Evolutionary conservation across 352 stramenopile genomes (phyloP), one percentile per base, ranked within the genome.

Genomic region (Phytophthora citricola): DNA sequence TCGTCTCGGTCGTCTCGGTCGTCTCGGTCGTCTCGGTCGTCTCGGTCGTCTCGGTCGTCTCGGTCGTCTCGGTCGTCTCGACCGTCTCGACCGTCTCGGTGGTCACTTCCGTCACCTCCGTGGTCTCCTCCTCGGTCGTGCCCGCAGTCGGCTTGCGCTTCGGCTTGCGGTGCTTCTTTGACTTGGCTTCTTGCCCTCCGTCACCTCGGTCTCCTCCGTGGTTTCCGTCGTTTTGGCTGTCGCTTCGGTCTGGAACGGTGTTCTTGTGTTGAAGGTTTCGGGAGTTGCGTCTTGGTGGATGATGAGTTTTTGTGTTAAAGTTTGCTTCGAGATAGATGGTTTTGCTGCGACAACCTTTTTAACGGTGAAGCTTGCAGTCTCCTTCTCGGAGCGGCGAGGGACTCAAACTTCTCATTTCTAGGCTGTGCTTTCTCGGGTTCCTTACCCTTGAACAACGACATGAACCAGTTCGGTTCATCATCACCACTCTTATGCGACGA

Each of bases 111-210:
- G 52, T 59, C 36, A 36, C 50, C 27, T 51, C 53, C 38, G 24
- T 51, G 6, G 53, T 60, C 40, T 60, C 40, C 53, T 34, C 43
- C 39, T 43, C 39, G 38, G 40, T 51, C 52, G 41, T 41, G 40
- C 10, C 40, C n/a, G 39, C 27, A 40, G 49, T 57, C 49, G 51
- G 51, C 40, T 49, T 40, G 34, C 46, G 51, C 39, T 60, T 60
- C 53, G 53, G 53, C 53, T 52, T 60, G 53, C 41, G 53, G 53
- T 60, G 9, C 53, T 53, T 61, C 53, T 61, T 61, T 27, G 53
- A 61, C 53, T 61, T 61, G 53, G 53, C 53, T 61, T 61, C 53
- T 61, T 52, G 53, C 53, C 53, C 53, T 61, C 41, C 43, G 29
- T 44, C 54, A 47, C 54, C 44, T 62, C 54, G 43, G 54, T 44